Conservation (phyloP, 1,139 yeast genomes). For the Geotrichum klebahnii region DNA sequence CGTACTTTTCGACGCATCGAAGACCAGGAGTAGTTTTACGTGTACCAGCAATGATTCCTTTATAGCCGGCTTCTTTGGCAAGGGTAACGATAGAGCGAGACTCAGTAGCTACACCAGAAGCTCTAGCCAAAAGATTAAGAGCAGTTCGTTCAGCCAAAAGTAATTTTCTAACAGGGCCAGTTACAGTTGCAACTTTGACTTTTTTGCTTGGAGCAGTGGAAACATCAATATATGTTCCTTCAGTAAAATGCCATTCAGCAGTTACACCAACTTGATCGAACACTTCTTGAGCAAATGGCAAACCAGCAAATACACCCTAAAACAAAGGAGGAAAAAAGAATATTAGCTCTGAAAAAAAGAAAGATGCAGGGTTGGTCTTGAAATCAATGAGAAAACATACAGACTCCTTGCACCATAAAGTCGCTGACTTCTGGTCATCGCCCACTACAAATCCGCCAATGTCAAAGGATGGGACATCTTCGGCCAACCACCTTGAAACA, state of each 20-base stretch:
- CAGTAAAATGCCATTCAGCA: conserved; percentile 68
- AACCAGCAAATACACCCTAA: conserved; percentile 74
- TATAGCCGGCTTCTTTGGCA: conserved; percentile 70
- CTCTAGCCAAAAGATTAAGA: conserved; percentile 71
- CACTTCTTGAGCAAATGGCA: conserved; percentile 86
- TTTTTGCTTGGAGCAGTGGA: conserved; percentile 48
- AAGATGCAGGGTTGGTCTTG: neutral
- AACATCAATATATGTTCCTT: conserved; percentile 61
- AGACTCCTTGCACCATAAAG: conserved; percentile 71
- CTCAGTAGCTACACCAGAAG: conserved; percentile 84
- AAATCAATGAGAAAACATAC: conserved; percentile 19
- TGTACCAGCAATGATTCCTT: conserved; percentile 91
- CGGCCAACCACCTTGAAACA: conserved; percentile 69
- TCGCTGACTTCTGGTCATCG: conserved; percentile 61
- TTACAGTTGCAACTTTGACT: conserved; percentile 69
- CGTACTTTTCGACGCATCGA: conserved; percentile 79
- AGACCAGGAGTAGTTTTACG: conserved; percentile 97
- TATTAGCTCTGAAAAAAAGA: neutral
- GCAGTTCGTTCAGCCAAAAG: conserved; percentile 84
- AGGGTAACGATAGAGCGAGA: conserved; percentile 54
- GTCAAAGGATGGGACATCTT: conserved; percentile 91
- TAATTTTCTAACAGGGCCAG: conserved; percentile 73
- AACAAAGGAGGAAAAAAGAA: neutral
- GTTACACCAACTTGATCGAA: conserved; percentile 66
- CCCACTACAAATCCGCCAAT: conserved; percentile 97